Conservation (phyloP, 306 rosid species). For the Ormosia emarginata region DNA sequence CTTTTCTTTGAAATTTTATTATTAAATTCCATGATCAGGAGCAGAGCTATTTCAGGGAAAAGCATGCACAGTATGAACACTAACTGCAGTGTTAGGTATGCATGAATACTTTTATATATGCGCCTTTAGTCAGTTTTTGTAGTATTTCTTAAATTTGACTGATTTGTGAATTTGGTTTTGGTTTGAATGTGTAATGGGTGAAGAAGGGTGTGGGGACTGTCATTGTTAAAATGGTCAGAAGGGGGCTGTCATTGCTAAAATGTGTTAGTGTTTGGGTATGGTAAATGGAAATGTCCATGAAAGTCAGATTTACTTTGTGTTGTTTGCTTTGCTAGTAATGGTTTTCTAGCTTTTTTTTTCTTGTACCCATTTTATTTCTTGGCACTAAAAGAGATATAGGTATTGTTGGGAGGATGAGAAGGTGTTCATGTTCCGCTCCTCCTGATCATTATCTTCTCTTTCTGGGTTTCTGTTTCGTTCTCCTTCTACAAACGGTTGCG, state of each 20-base stretch:
- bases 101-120: background rate
- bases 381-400: slow-evolving; percentile 31
- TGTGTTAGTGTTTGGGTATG: slow-evolving; percentile 15
- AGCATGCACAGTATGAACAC: slow-evolving; percentile 26
- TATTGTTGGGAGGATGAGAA: background rate
- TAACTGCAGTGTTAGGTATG: slow-evolving; percentile 36
- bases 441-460: slow-evolving; percentile 3
- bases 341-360: slow-evolving; percentile 6
- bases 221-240: too few species aligned
- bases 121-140: background rate
- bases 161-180: background rate
- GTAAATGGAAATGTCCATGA: slow-evolving; percentile 37
- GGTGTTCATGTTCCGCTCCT: background rate
- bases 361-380: slow-evolving; percentile 18
- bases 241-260: too few species aligned
- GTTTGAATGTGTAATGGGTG: background rate
- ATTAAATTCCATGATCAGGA: slow-evolving; percentile 30
- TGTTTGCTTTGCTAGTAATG: slow-evolving; percentile 37
- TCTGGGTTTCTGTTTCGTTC: slow-evolving; percentile 18
- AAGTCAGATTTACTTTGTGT: slow-evolving; percentile 26
- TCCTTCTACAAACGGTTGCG: slow-evolving; percentile 26
- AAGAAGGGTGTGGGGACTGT: too few species aligned
- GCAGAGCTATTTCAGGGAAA: slow-evolving; percentile 32
- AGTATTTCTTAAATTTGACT: background rate
- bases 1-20: slow-evolving; percentile 1